Percentiles rank a stretch among this genome's conserved stretches.
Evolutionary conservation across 106 monocot species (phyloP).

Genomic region (Acorus gramineus): DNA sequence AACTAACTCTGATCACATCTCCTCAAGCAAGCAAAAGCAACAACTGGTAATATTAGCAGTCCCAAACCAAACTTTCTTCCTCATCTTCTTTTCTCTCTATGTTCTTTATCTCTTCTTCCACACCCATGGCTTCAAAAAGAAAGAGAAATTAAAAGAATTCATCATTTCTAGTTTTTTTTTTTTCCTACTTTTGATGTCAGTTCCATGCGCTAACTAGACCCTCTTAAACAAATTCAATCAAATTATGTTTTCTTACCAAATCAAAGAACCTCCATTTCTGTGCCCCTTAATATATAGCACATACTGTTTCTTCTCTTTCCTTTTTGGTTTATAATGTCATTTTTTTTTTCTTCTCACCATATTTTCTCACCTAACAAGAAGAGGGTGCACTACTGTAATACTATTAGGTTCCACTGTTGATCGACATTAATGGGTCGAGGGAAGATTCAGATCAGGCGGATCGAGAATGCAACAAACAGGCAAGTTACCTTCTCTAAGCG

Average conservation of each 20-base stretch:
- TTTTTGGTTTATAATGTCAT: background rate
- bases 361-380: background rate
- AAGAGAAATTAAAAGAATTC: too few species aligned
- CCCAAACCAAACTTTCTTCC: too few species aligned
- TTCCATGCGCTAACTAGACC: too few species aligned
- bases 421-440: constrained; percentile 42
- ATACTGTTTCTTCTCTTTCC: constrained; percentile 1
- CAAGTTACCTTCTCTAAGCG: constrained; percentile 80
- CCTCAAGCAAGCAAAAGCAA: too few species aligned
- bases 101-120: too few species aligned
- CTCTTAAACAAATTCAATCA: background rate
- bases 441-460: constrained; percentile 73
- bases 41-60: too few species aligned
- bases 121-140: too few species aligned
- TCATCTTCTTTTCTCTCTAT: too few species aligned
- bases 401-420: too few species aligned
- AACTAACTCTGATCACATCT: too few species aligned
- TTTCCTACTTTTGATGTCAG: too few species aligned
- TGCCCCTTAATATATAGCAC: background rate
- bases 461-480: constrained; percentile 50
- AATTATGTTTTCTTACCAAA: constrained; percentile 15
- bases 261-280: constrained; percentile 4
- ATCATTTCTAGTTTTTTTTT: too few species aligned
- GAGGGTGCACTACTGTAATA: background rate
- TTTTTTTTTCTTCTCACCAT: background rate